Conservation (phyloP, 805 yeast species). For the Ogataea minuta region DNA sequence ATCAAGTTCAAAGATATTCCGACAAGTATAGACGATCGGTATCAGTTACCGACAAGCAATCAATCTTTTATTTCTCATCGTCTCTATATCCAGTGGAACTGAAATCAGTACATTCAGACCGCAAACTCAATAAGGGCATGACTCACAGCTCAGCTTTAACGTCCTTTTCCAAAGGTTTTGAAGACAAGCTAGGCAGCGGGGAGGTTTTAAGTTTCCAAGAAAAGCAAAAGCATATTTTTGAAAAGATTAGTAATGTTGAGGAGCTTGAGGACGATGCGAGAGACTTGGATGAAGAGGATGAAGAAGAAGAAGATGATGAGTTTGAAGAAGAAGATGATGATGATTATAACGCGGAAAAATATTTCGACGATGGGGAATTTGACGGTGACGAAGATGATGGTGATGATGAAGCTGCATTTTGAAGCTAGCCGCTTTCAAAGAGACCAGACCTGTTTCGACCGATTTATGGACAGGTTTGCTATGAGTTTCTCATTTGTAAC, state of each 20-base stretch:
- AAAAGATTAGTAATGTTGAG: conserved; percentile 34
- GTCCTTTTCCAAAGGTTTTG: conserved; percentile 31
- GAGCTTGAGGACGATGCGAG: conserved; percentile 45
- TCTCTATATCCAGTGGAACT: conserved; percentile 78
- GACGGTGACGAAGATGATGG: conserved; percentile 57
- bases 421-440: conserved; percentile 8
- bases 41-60: neutral
- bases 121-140: conserved; percentile 46
- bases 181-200: neutral
- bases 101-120: conserved; percentile 64
- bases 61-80: conserved; percentile 69
- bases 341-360: conserved; percentile 77
- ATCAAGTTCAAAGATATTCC: conserved; percentile 78
- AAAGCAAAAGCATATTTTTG: conserved; percentile 30
- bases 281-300: conserved; percentile 45
- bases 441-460: neutral
- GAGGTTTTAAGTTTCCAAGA: conserved; percentile 26
- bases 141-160: conserved; percentile 45
- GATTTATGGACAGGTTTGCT: neutral
- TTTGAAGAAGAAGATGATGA: conserved; percentile 74
- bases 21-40: conserved; percentile 42
- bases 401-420: conserved; percentile 73
- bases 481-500: neutral
- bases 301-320: conserved; percentile 65
- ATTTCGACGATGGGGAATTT: conserved; percentile 72